These are phyloP conservation scores for Aspergillus sp. DNA, from an alignment of 2,329 filamentous ascomycete genomes.

Conservation along the genomic window DNA sequence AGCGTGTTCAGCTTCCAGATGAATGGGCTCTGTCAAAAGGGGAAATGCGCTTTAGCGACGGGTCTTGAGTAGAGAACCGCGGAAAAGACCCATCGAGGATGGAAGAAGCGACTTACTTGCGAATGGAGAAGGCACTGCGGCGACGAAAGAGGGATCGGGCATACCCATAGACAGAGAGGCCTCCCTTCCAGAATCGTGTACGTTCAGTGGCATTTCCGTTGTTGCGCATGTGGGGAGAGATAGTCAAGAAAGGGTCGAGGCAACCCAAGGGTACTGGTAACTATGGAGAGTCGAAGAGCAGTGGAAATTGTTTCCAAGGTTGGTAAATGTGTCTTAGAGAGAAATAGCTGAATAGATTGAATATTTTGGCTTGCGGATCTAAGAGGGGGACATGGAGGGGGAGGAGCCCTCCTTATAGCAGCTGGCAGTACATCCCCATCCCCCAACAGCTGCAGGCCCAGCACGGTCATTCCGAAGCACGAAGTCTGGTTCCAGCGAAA, in stretches of 20 bases:
- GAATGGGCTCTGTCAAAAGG: constrained; percentile 24
- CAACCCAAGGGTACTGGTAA: neutral
- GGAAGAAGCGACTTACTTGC: constrained; percentile 24
- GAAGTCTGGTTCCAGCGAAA: constrained; percentile 8
- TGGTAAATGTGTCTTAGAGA: neutral
- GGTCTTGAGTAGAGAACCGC: constrained; percentile 5
- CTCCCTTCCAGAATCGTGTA: constrained; percentile 31
- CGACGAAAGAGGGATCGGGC: constrained; percentile 28
- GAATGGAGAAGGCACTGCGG: constrained; percentile 20
- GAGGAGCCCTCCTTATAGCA: constrained; percentile 9
- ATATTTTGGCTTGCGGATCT: neutral
- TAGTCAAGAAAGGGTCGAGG: neutral
- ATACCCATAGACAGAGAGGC: constrained; percentile 29
- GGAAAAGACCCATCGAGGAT: neutral
- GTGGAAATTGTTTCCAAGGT: neutral
- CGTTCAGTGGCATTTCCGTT: constrained; percentile 29
- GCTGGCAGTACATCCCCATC: constrained; percentile 1
- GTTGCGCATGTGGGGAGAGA: constrained; percentile 22
- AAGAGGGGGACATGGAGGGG: neutral
- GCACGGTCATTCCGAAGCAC: constrained; percentile 16
- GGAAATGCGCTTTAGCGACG: constrained; percentile 5
- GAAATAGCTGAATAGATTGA: neutral
- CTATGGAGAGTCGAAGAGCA: neutral
- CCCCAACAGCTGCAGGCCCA: neutral
- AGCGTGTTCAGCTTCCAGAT: constrained; percentile 29